Conservation (phyloP, 768 basidiomycete genomes). For the Lactarius vividus region DNA sequence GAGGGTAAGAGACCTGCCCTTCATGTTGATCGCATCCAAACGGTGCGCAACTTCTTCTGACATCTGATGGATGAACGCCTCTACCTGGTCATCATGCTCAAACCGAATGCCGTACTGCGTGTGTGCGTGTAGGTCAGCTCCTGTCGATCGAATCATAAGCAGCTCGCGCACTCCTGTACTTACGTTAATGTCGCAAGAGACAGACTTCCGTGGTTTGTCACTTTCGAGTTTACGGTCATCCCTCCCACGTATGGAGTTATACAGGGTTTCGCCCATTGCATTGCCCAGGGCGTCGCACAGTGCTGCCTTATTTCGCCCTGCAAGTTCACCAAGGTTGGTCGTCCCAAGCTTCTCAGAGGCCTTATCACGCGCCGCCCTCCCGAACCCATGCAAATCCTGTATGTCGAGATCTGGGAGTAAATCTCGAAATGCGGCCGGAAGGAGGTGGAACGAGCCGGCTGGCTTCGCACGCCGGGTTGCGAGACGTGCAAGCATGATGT, state of each 20-base stretch:
- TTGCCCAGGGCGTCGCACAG: conserved; percentile 77
- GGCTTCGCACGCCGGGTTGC: conserved; percentile 93
- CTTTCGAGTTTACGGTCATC: conserved; percentile 79
- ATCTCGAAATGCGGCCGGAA: conserved; percentile 46
- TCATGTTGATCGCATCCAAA: conserved; percentile 63
- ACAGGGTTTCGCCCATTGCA: conserved; percentile 79
- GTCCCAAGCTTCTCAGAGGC: conserved; percentile 75
- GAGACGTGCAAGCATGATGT: conserved; percentile 88
- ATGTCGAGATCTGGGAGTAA: conserved; percentile 71
- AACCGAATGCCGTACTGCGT: conserved; percentile 93
- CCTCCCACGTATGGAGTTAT: conserved; percentile 78
- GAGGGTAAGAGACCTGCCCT: conserved; percentile 74
- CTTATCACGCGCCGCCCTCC: conserved; percentile 70
- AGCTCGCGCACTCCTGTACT: conserved; percentile 35
- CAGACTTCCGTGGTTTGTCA: conserved; percentile 84
- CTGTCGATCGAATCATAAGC: conserved; percentile 14
- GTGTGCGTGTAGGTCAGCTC: conserved; percentile 5
- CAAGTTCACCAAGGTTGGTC: conserved; percentile 66
- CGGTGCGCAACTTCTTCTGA: conserved; percentile 73
- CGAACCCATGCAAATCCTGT: conserved; percentile 85
- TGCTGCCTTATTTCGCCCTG: conserved; percentile 55
- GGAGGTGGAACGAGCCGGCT: conserved; percentile 77
- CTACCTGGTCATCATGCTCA: conserved; percentile 75
- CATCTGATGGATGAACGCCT: conserved; percentile 73
- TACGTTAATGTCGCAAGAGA: conserved; percentile 94